Conservation (phyloP, 352 stramenopile species). For the Globisporangium paddicum region DNA sequence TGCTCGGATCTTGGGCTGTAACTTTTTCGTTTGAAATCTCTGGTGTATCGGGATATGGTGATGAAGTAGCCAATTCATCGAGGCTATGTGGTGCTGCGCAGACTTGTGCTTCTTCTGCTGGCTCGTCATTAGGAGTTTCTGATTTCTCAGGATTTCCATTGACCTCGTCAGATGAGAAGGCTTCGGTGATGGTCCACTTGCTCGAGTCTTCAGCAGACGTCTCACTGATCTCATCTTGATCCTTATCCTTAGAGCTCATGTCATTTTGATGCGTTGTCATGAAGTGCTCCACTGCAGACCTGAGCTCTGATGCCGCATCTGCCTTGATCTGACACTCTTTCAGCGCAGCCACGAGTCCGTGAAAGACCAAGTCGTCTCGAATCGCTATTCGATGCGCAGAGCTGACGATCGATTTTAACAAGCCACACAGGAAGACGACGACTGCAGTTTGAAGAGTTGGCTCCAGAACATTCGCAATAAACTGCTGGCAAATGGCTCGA, state of each 20-base stretch:
- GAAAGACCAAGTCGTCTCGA: slow-evolving; percentile 34
- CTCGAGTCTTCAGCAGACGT: not conserved
- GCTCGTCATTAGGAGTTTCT: not conserved
- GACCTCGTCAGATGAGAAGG: not conserved
- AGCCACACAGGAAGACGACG: slow-evolving; percentile 41
- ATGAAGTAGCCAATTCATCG: not conserved
- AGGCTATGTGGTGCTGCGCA: not conserved
- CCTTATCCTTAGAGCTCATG: not conserved
- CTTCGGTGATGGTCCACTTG: slow-evolving; percentile 2
- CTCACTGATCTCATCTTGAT: no score
- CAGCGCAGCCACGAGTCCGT: slow-evolving; percentile 27
- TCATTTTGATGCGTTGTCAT: not conserved
- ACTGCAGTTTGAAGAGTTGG: slow-evolving; percentile 21
- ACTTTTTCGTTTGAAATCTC: not conserved
- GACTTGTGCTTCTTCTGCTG: not conserved
- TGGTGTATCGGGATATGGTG: not conserved
- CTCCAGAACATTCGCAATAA: slow-evolving; percentile 28
- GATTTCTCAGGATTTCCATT: not conserved
- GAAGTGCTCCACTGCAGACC: slow-evolving; percentile 1
- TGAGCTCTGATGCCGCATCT: not conserved
- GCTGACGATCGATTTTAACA: slow-evolving; percentile 31
- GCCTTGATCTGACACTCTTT: slow-evolving; percentile 17
- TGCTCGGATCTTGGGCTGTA: not conserved
- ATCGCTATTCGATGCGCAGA: slow-evolving; percentile 24
- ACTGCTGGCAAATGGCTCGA: slow-evolving; percentile 21